A percentile compares a stretch with the other conserved stretches of the same genome.
These are phyloP conservation scores for Phyllosticta paracitricarpa DNA, from an alignment of 2,329 filamentous ascomycete genomes.

Conservation along the genomic window DNA sequence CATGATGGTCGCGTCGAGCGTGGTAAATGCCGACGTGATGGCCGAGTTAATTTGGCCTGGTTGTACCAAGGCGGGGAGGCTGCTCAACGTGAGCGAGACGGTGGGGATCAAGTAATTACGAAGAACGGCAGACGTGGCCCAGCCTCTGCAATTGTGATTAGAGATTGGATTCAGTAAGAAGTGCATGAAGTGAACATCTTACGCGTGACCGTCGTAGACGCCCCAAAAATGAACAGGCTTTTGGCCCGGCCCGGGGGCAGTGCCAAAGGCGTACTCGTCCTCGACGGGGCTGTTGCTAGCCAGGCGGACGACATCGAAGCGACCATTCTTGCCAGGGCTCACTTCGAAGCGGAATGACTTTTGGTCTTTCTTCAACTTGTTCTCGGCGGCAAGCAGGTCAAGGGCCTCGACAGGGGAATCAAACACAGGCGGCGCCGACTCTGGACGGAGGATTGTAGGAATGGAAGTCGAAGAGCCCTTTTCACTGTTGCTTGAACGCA, in stretches of 20 bases:
- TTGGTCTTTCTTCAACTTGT: not conserved
- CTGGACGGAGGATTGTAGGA: not conserved
- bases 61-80: constrained; percentile 23
- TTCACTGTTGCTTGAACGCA: not conserved
- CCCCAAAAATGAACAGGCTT: constrained; percentile 30
- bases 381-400: not conserved
- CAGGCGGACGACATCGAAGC: constrained; percentile 5
- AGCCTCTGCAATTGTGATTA: constrained; percentile 23
- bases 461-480: not conserved
- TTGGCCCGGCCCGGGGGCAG: constrained; percentile 20
- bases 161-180: not conserved
- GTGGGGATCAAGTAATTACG: constrained; percentile 34
- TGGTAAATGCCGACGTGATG: constrained; percentile 49
- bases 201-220: constrained; percentile 44
- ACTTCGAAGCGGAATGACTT: not conserved
- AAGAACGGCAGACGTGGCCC: constrained; percentile 33
- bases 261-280: constrained; percentile 23
- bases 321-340: not conserved
- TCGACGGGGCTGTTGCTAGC: constrained; percentile 14
- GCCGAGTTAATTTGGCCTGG: constrained; percentile 42
- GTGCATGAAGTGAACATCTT: constrained; percentile 14
- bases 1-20: constrained; percentile 50
- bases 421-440: not conserved
- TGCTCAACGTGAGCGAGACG: constrained; percentile 29
- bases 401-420: not conserved